Evolutionary conservation across 768 basidiomycete species (phyloP), one percentile per base, ranked within the genome.

Genomic region (Xanthoconium purpureum): DNA sequence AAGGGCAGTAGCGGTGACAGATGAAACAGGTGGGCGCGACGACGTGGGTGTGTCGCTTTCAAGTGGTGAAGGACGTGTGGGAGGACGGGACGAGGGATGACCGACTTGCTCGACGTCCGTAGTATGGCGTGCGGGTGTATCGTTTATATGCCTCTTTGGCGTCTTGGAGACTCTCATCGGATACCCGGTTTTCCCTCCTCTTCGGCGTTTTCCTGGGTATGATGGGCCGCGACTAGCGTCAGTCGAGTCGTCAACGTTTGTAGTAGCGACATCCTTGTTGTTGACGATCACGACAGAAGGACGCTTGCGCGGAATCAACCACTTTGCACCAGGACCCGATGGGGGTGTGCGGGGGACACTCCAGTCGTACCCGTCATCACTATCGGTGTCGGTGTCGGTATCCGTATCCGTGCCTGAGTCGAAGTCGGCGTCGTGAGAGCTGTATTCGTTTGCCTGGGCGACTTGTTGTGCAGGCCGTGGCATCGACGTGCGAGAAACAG

Each of bases 291-390:
- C 39, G 42, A 63, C 54, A 11, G 70, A 73, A 8, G 63, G 58
- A 36, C 61, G 60, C 37, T 57, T 66, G 40, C 59, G 62, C 4
- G 64, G 61, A 30, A 63, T 60, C 1, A 70, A 37, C 64, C 65
- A 66, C 29, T 37, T 49, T 3, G 59, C 45, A 20, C 55, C 40
- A 39, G 62, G 62, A 35, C 45, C 60, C 6, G 61, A 38, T 8
- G 47, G 45, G 14, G 57, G 55, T n/a, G 37, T 55, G n/a, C 20
- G 54, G 4, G 47, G 33, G 7, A 30, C 36, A 33, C 32, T 59
- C 56, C 66, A 59, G 39, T 64, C 56, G 42, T 56, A 58, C n/a
- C 32, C 55, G 18, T 52, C 49, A 33, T 65, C 56, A 40, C 50
- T 58, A n/a, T 60, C 38, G 28, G 15, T 58, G 14, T 72, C 64